phyloP scores from a whole-genome alignment of 169 alveolate species.

The Eimeria maxima region DNA sequence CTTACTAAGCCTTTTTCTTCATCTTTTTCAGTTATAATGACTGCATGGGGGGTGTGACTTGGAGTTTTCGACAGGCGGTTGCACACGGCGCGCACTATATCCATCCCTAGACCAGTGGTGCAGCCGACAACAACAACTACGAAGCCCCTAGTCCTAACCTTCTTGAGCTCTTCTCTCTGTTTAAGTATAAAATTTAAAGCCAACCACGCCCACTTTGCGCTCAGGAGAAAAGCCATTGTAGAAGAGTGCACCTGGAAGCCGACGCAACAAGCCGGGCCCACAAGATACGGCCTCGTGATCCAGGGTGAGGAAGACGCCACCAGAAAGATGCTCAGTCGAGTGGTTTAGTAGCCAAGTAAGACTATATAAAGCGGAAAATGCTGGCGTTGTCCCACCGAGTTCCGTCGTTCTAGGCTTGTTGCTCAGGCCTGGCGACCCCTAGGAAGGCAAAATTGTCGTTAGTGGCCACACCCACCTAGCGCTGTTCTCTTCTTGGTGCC shows the following conservation, averaged over 20 bases:
- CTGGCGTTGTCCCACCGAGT: not conserved
- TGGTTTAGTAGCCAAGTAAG: not conserved
- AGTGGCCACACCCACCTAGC: not conserved
- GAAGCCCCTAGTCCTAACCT: not conserved
- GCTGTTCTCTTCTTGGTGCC: not conserved
- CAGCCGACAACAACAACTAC: conserved; percentile 6
- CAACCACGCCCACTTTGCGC: conserved; percentile 47
- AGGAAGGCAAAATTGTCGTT: not conserved
- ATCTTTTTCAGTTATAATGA: not conserved
- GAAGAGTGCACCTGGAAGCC: not conserved
- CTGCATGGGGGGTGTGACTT: not conserved
- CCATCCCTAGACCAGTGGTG: conserved; percentile 55
- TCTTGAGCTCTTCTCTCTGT: conserved; percentile 27
- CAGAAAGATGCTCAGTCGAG: not conserved
- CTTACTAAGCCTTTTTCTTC: not conserved
- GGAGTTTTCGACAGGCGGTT: not conserved
- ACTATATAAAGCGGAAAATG: not conserved
- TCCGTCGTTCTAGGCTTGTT: not conserved
- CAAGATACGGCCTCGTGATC: not conserved
- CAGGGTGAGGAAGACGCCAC: not conserved
- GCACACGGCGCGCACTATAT: conserved; percentile 16
- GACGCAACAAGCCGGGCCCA: not conserved
- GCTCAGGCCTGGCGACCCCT: not conserved
- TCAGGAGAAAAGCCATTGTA: not conserved
- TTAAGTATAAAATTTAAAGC: not conserved